A percentile compares a stretch with the other conserved stretches of the same genome.
phyloP scores from a whole-genome alignment of 2,329 filamentous ascomycete genomes.

The Penicillium aurantiogriseum region DNA sequence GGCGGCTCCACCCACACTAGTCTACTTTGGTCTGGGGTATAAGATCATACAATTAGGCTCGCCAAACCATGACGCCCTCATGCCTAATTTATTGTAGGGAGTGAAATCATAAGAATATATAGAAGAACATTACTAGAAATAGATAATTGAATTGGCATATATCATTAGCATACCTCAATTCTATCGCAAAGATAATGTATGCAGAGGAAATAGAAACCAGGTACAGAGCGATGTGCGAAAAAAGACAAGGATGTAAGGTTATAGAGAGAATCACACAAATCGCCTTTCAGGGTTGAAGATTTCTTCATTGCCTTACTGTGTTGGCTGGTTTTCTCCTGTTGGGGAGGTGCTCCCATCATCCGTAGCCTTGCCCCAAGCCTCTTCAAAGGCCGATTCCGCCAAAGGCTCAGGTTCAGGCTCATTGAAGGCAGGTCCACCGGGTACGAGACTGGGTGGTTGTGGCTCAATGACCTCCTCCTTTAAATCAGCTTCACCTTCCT shows the following conservation, averaged over 20 bases:
- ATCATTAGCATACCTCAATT: constrained; percentile 3
- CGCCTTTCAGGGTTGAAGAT: background rate
- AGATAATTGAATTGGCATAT: background rate
- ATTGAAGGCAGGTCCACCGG: background rate
- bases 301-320: background rate
- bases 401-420: background rate
- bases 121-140: background rate
- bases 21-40: background rate
- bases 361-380: constrained; percentile 40
- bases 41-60: background rate
- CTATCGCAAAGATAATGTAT: constrained; percentile 3
- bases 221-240: background rate
- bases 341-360: constrained; percentile 23
- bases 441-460: background rate
- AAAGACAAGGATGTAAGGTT: constrained; percentile 15
- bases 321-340: constrained; percentile 6
- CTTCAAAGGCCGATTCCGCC: constrained; percentile 34
- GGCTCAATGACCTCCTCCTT: constrained; percentile 1
- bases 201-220: background rate
- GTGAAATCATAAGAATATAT: too few relatives aligned
- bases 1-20: background rate
- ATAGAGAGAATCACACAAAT: constrained; percentile 5
- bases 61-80: background rate
- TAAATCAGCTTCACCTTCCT: constrained; percentile 13
- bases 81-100: background rate